Conservation (phyloP, 2,329 filamentous ascomycete species). For the Colletotrichum sp. region DNA sequence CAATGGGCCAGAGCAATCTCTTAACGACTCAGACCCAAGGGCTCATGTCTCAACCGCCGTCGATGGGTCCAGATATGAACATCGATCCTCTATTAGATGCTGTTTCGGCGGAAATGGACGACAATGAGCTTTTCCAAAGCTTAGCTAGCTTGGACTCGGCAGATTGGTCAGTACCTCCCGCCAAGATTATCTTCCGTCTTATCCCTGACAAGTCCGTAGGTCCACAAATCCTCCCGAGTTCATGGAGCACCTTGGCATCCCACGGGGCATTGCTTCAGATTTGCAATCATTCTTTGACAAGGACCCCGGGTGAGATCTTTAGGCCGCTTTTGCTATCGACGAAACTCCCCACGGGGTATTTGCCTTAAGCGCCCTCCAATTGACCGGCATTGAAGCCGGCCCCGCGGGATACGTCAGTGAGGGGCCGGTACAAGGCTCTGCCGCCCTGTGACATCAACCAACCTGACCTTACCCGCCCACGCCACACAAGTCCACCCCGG, state of each 20-base stretch:
- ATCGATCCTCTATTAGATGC: neutral
- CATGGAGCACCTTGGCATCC: constrained; percentile 1
- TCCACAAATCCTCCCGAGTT: constrained; percentile 9
- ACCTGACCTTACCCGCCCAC: neutral
- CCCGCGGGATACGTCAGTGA: neutral
- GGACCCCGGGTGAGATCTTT: neutral
- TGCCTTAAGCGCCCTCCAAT: neutral
- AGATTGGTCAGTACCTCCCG: neutral
- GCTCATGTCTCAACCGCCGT: neutral
- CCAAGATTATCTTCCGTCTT: neutral
- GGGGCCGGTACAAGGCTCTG: neutral
- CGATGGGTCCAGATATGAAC: neutral
- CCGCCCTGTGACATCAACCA: neutral
- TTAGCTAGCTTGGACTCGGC: neutral
- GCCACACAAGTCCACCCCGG: neutral
- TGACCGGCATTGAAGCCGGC: neutral
- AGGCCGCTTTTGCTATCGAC: neutral
- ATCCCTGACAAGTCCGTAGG: neutral
- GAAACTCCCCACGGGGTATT: neutral
- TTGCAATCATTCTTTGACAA: neutral
- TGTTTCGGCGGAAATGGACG: neutral
- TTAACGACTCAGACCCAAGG: neutral
- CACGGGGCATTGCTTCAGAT: neutral
- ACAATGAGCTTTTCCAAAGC: neutral
- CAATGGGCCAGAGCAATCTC: neutral